Evolutionary conservation across 78 protist species (phyloP), one percentile per base, ranked within the genome.

Genomic region (Dictyostelium purpureum): DNA sequence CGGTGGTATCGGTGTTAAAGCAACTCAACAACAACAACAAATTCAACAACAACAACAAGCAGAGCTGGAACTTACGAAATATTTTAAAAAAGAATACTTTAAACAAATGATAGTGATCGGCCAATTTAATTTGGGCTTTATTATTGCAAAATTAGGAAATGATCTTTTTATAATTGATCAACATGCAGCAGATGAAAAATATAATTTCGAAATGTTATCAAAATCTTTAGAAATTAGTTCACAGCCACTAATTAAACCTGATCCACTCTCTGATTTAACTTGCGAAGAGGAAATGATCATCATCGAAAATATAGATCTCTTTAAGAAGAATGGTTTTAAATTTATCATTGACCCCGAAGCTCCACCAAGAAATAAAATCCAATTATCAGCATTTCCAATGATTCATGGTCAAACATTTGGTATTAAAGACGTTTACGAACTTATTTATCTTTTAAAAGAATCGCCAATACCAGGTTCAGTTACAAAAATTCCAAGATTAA

Each of bases 141-240:
- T 98, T 7, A 52, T 98, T 19, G 96, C 98, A 4, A 31, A 69
- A 16, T 52, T 95, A 24, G 94, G 75, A 49, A 10, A 21, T 14
- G 98, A 97, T 54, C 88, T 98, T 2, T 98, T 96, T 88, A 95
- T 98, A 66, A 31, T 98, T 56, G 96, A 94, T 57, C 98, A 96
- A 96, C 99, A 99, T 78, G 99, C 99, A 24, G 79, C 99, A 35
- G 99, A 99, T 57, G 99, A 99, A 71, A 98, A 96, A 66, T 95
- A 65, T 94, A 96, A 97, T 57, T 99, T 57, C 49, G 99, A 98
- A 70, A 18, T 51, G 61, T 66, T 90, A 7, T 77, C 81, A 52
- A 59, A 51, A 26, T 37, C 79, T 4, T 19, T 51, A 7, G 71
- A 38, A 31, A 14, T 87, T n/a, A 74, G 40, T 37, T 47, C 80